Conservation (phyloP, 1,284 basidiomycete genomes). For the Boletus hoseneyae region DNA sequence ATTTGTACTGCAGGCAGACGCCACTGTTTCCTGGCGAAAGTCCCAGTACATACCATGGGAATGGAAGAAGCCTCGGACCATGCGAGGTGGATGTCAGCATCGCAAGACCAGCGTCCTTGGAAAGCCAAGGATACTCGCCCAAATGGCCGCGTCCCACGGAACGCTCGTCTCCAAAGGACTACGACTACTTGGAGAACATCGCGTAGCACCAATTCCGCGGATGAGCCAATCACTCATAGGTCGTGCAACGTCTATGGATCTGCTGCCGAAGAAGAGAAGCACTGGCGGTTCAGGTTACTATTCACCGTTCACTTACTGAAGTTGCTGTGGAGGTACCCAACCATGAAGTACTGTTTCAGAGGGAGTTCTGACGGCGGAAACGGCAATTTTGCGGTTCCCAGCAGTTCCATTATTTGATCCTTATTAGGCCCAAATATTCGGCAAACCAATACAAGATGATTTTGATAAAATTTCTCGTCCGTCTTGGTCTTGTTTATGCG, state of each 20-base stretch:
- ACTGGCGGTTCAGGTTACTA: background rate
- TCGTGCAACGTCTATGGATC: conserved; percentile 1
- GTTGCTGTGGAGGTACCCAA: background rate
- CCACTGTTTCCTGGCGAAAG: conserved; percentile 31
- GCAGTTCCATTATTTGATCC: conserved; percentile 19
- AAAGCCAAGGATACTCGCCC: conserved; percentile 9
- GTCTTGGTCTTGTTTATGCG: conserved; percentile 5
- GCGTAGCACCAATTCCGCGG: background rate
- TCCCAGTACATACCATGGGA: conserved; percentile 44
- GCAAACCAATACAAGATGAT: conserved; percentile 14
- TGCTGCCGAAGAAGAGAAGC: conserved; percentile 6
- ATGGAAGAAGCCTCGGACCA: conserved; percentile 44
- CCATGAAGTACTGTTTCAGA: conserved; percentile 8
- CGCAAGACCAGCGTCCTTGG: conserved; percentile 20
- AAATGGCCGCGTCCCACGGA: background rate
- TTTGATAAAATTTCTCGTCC: conserved; percentile 5
- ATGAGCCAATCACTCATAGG: conserved; percentile 5
- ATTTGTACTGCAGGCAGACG: conserved; percentile 35
- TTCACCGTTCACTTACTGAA: conserved; percentile 8
- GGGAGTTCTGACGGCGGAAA: conserved; percentile 10
- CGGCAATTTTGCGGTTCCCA: conserved; percentile 18
- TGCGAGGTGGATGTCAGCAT: conserved; percentile 29
- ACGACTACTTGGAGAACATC: conserved; percentile 2
- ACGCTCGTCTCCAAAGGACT: conserved; percentile 8
- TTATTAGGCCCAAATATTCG: conserved; percentile 20